Evolutionary conservation across 1,284 basidiomycete species (phyloP), one percentile per base, ranked within the genome.

Genomic region (Cryptococcus floricola): DNA sequence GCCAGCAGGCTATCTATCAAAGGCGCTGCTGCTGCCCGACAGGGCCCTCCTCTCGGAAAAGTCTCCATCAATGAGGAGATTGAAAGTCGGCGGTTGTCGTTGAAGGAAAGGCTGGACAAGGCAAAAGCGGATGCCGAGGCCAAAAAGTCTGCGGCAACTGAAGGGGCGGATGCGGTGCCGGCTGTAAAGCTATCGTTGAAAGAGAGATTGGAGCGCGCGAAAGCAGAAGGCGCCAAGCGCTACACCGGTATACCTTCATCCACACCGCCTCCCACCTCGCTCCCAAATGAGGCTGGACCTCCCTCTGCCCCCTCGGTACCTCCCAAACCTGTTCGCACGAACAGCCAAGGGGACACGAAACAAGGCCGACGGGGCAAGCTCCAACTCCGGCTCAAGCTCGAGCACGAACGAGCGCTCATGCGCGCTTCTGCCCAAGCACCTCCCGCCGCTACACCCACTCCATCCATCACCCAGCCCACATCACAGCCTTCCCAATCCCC

Each of bases 381-480:
- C 5, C 50, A 51, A 25, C 57, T 66, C 12, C 56, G 60, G 8
- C 56, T 66, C 23, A 67, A 69, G 50, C 57, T 68, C n/a, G 62
- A 63, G 38, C 51, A 48, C 10, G 67, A 70, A 47, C 60, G 62
- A 23, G 57, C 56, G 4, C 34, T 52, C 9, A 14, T 39, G 14
- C 46, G 50, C 18, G 25, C n/a, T 46, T 27, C 44, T 25, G 27
- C 25, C 7, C 18, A 27, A 28, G 18, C 14, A 7, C 27, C 18
- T 46, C 14, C 44, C 9, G 19, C 14, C 18, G 6, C 44, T 28
- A 27, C 9, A 6, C 25, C 44, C 14, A 6, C 18, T 16, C 14
- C 44, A 46, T n/a, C 25, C 5, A 23, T 8, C n/a, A 19, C 44
- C 41, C 41, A n/a, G 2, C 19, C 41, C 16, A 8, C 14, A n/a